These are phyloP conservation scores for Kwoniella newhampshirensis DNA, from an alignment of 768 basidiomycete genomes.

Conservation along the genomic window DNA sequence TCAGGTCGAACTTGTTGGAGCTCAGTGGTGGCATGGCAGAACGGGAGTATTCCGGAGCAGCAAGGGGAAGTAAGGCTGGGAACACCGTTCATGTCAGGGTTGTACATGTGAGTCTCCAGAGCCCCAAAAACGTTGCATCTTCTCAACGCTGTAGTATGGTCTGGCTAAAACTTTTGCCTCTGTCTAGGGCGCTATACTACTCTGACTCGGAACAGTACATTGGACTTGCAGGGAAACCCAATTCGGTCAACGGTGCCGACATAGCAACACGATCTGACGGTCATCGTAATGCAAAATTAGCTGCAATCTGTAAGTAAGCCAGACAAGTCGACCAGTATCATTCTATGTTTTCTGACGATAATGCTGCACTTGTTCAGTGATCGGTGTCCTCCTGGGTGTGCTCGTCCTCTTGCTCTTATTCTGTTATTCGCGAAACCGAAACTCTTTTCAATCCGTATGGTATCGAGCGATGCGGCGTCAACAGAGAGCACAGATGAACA, in stretches of 20 bases:
- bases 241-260: constrained; percentile 36
- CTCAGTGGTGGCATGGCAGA: constrained; percentile 43
- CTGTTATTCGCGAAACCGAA: constrained; percentile 59
- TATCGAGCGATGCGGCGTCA: constrained; percentile 42
- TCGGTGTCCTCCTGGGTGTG: constrained; percentile 71
- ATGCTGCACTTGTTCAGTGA: constrained; percentile 55
- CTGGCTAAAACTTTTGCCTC: too few relatives aligned
- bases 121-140: neutral
- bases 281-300: constrained; percentile 30
- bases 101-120: constrained; percentile 44
- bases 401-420: constrained; percentile 74
- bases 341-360: neutral
- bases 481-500: constrained; percentile 41
- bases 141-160: too few relatives aligned
- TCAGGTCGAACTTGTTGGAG: constrained; percentile 40
- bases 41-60: constrained; percentile 40
- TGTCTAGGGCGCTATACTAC: constrained; percentile 44
- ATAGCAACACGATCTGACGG: constrained; percentile 17
- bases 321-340: neutral
- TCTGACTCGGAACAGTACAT: constrained; percentile 34
- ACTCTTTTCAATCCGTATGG: constrained; percentile 46
- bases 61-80: constrained; percentile 46
- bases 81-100: constrained; percentile 47
- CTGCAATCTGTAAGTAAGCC: constrained; percentile 36
- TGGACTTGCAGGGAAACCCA: constrained; percentile 50